Conservation (phyloP, 176 grass and related monocot genomes). For the Oryza meridionalis region DNA sequence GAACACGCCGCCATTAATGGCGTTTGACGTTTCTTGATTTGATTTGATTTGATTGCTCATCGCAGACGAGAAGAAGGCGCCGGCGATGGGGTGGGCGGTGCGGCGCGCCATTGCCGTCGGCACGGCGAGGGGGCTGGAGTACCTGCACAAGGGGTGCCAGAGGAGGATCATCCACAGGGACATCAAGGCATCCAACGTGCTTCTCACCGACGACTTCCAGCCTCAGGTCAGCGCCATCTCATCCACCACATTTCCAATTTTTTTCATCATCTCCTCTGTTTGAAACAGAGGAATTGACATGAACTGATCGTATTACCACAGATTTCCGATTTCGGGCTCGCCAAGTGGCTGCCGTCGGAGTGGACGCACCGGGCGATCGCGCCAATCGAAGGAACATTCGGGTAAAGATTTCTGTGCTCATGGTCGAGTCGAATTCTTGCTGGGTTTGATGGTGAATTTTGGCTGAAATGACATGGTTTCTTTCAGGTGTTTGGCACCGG, state of each 20-base stretch:
- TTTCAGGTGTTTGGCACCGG: conserved; percentile 79
- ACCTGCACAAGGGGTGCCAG: conserved; percentile 91
- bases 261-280: neutral
- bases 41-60: neutral
- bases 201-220: conserved; percentile 75
- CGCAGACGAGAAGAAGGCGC: conserved; percentile 49
- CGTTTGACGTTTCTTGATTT: neutral
- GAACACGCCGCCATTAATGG: neutral
- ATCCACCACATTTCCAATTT: neutral
- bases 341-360: conserved; percentile 91
- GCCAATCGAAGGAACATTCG: conserved; percentile 94
- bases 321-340: conserved; percentile 94
- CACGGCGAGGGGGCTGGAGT: conserved; percentile 76
- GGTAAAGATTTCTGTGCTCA: conserved; percentile 28
- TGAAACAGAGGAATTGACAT: neutral
- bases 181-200: conserved; percentile 90
- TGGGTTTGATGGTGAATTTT: neutral
- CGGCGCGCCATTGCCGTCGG: conserved; percentile 71
- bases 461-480: neutral
- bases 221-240: conserved; percentile 57
- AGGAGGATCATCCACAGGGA: conserved; percentile 91
- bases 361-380: conserved; percentile 91
- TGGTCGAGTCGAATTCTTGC: neutral
- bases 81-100: conserved; percentile 67
- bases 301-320: conserved; percentile 5